A percentile compares a stretch with the other conserved stretches of the same genome.
phyloP scores from a whole-genome alignment of 768 basidiomycete genomes.

The Russula olivacea region DNA sequence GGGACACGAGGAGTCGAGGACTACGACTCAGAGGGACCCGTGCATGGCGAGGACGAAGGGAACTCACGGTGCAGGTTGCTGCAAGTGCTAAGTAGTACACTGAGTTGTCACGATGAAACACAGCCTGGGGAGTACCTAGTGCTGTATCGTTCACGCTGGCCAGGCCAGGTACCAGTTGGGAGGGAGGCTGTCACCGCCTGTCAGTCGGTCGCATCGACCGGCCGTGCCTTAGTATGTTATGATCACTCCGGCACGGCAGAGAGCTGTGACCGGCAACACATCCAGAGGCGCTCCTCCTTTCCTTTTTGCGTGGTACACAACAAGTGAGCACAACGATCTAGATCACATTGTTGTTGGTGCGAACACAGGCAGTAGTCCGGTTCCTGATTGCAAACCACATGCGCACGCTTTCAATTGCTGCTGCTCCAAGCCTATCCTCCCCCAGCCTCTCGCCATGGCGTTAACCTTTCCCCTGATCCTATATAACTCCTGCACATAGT shows the following conservation, averaged over 20 bases:
- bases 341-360: conserved; percentile 7
- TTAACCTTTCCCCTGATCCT: conserved; percentile 1
- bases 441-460: background rate
- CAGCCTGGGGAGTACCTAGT: background rate
- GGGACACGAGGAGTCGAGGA: too few relatives aligned
- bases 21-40: too few relatives aligned
- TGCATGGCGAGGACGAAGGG: too few relatives aligned
- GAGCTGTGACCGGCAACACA: conserved; percentile 13
- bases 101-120: conserved; percentile 13
- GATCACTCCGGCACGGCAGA: background rate
- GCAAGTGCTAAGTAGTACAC: too few relatives aligned
- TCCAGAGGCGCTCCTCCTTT: background rate
- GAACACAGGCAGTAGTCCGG: conserved; percentile 4
- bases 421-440: background rate
- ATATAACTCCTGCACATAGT: too few relatives aligned
- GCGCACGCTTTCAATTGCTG: background rate
- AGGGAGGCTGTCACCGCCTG: background rate
- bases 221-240: conserved; percentile 4
- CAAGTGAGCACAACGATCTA: background rate
- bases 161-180: background rate
- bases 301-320: background rate
- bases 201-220: conserved; percentile 3
- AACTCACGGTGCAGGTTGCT: too few relatives aligned
- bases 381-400: background rate
- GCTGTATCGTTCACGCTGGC: background rate